phyloP scores from a whole-genome alignment of 257 asterid genomes.

The Solanum sparsipilum region DNA sequence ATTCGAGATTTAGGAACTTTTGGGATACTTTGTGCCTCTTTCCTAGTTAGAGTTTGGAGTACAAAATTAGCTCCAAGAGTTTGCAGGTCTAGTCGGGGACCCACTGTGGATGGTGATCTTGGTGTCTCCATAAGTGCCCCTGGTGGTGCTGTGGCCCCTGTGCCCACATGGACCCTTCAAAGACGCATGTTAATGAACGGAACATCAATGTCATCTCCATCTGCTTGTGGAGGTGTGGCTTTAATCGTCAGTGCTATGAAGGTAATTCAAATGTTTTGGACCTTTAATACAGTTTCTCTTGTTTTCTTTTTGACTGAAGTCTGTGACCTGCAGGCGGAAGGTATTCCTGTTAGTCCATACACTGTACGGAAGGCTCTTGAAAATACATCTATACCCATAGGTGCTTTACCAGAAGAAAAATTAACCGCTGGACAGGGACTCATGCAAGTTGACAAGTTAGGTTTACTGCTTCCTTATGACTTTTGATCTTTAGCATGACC shows the following conservation, averaged over 20 bases:
- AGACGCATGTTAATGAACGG: slow-evolving; percentile 97
- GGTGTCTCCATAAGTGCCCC: slow-evolving; percentile 95
- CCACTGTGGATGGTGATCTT: slow-evolving; percentile 91
- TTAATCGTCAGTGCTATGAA: slow-evolving; percentile 94
- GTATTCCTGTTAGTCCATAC: slow-evolving; percentile 81
- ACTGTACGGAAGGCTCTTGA: slow-evolving; percentile 86
- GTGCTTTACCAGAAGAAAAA: slow-evolving; percentile 77
- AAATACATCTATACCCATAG: slow-evolving; percentile 75
- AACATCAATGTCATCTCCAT: slow-evolving; percentile 98
- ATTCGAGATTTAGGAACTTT: background rate
- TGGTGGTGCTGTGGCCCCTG: slow-evolving; percentile 99
- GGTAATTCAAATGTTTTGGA: slow-evolving; percentile 30
- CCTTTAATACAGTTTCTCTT: background rate
- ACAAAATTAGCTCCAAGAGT: slow-evolving; percentile 14
- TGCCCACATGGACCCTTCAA: slow-evolving; percentile 99
- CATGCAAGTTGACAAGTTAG: slow-evolving; percentile 95
- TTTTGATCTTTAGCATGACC: slow-evolving; percentile 7
- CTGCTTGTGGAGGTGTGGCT: slow-evolving; percentile 97
- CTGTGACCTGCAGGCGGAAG: slow-evolving; percentile 61
- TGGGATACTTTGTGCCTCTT: background rate
- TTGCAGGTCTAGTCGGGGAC: slow-evolving; percentile 99
- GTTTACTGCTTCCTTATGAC: slow-evolving; percentile 13
- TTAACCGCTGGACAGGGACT: slow-evolving; percentile 90
- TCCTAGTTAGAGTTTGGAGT: slow-evolving; percentile 8
- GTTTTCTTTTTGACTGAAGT: slow-evolving; percentile 17